A percentile compares a stretch with the other conserved stretches of the same genome.
These are phyloP conservation scores for Stenocarpella maydis DNA, from an alignment of 2,329 filamentous ascomycete genomes.

Conservation along the genomic window DNA sequence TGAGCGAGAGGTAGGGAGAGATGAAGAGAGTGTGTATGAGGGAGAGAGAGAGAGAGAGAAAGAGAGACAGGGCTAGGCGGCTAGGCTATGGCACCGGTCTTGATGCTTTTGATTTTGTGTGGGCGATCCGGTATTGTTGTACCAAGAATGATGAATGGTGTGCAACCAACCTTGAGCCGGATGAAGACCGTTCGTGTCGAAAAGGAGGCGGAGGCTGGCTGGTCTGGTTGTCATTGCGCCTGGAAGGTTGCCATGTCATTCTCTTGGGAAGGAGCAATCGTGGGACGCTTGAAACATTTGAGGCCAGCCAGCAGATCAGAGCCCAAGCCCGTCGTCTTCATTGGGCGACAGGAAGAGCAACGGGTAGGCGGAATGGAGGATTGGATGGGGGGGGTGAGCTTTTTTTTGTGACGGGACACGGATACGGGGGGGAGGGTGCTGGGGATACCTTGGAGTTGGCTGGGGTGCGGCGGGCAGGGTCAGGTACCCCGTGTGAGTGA, in stretches of 20 bases:
- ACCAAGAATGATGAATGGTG: constrained; percentile 18
- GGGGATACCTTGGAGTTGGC: constrained; percentile 21
- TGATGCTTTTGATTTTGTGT: neutral
- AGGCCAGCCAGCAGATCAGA: constrained; percentile 18
- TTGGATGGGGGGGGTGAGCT: neutral
- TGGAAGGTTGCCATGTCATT: constrained; percentile 36
- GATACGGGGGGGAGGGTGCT: constrained; percentile 1
- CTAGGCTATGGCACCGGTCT: constrained; percentile 1
- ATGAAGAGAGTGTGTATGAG: neutral
- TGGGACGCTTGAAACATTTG: constrained; percentile 21
- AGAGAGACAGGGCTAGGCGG: neutral
- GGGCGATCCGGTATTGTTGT: neutral
- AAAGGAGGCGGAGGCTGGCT: constrained; percentile 27
- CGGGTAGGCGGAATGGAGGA: constrained; percentile 20
- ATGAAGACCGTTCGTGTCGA: constrained; percentile 30
- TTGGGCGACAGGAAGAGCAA: constrained; percentile 14
- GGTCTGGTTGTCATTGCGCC: constrained; percentile 34
- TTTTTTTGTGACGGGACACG: constrained; percentile 6
- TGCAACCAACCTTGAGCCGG: constrained; percentile 31
- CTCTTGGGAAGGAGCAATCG: constrained; percentile 25
- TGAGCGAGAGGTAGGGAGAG: neutral
- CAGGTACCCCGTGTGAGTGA: constrained; percentile 6
- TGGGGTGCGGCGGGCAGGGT: constrained; percentile 3
- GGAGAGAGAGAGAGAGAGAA: neutral
- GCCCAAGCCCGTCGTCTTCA: constrained; percentile 26